Base-by-base conservation (phyloP, 177 flowering plant genomes). In the Telopea speciosissima region DNA sequence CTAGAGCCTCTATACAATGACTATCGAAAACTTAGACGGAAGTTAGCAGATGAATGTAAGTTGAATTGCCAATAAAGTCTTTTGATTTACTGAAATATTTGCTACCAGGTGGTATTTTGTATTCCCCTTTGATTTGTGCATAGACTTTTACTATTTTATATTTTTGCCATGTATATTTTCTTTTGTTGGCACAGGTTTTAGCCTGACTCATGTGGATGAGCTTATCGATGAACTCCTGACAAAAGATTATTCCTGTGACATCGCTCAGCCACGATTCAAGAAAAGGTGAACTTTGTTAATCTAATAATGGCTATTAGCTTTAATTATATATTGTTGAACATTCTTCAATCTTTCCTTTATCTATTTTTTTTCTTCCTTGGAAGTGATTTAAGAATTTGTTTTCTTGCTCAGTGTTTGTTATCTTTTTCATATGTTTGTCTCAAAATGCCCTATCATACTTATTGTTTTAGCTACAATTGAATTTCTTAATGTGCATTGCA, bases 1-100 rank as follows among this genome's bases (percentile, higher is more conserved):
- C 81, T 96, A 11, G 99, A 96, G 80, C 99, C 98, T 8, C 69
- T 96, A n/a, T 96, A 96, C 79, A 96, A 96, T 81, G 99, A 96
- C 75, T 96, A 96, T 73, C 82, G 99, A 26, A 96, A 96, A 73
- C 67, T 93, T 83, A 81, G 99, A 83, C 76, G 22, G 45, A 90
- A 83, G 74, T 76, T 79, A 72, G 54, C 80, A n/a, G 98, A 91
- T 79, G 99, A 98, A 75, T 65, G 97, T 94, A 85, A 81, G 90
- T 36, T 36, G 5, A 3, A 54, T 44, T 36, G 66, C 26, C 16
- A 19, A 6, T 49, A 14, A 23, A n/a, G 40, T 68, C 45, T 58
- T 69, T n/a, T 5, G 21, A 24, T 0, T 21, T 19, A 19, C 22
- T 58, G 61, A 0, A 49, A 13, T 58, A 16, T n/a, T 58, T 58